These are phyloP conservation scores for Pharnaceum exiguum DNA, from an alignment of 148 eudicot species.

Conservation along the genomic window DNA sequence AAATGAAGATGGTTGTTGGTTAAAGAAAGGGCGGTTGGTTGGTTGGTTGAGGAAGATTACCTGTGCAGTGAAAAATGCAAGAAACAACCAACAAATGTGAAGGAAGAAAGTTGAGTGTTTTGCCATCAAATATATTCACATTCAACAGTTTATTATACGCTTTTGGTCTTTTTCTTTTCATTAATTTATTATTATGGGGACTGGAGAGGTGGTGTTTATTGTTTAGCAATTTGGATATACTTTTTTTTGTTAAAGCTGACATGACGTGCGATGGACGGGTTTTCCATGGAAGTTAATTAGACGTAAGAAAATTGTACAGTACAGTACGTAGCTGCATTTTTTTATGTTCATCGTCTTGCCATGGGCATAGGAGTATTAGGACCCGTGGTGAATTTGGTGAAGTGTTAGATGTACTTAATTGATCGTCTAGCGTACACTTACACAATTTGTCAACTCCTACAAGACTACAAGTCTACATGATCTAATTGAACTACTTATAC, in stretches of 20 bases:
- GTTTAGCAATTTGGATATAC: not conserved
- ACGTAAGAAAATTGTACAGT: no score
- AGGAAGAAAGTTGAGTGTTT: no score
- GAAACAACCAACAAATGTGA: not conserved
- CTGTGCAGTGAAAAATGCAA: not conserved
- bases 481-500: no score
- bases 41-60: not conserved
- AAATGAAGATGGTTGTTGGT: not conserved
- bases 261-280: conserved; percentile 10
- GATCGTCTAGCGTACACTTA: no score
- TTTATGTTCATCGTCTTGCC: no score
- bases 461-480: no score
- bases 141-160: not conserved
- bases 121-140: no score
- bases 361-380: no score
- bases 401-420: no score
- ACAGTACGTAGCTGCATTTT: no score
- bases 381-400: no score
- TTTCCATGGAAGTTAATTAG: not conserved
- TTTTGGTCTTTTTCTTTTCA: not conserved
- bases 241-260: conserved; percentile 3
- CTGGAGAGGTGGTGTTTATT: not conserved
- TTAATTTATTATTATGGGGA: not conserved
- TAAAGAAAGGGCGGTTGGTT: not conserved
- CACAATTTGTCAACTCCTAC: no score